These are phyloP conservation scores for Colletotrichum sansevieriae DNA, from an alignment of 2,329 filamentous ascomycete genomes.

Conservation along the genomic window DNA sequence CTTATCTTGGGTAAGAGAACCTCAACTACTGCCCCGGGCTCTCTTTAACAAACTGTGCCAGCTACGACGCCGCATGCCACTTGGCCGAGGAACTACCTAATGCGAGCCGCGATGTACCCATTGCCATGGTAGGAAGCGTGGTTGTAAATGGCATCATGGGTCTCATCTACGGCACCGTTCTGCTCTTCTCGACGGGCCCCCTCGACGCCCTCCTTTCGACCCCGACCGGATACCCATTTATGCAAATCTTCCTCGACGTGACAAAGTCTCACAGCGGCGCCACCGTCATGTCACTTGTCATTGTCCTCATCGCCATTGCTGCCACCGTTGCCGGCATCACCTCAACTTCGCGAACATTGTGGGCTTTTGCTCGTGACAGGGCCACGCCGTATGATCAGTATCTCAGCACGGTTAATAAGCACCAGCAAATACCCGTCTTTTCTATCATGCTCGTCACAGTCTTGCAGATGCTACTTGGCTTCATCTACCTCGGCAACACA, in stretches of 20 bases:
- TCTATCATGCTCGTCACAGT: constrained; percentile 45
- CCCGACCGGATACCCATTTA: constrained; percentile 58
- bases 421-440: constrained; percentile 51
- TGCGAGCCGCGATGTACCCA: constrained; percentile 49
- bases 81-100: constrained; percentile 52
- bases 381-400: constrained; percentile 52
- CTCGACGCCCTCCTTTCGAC: constrained; percentile 55
- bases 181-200: constrained; percentile 58
- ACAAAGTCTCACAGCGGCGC: constrained; percentile 46
- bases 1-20: constrained; percentile 49
- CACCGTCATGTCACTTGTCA: constrained; percentile 48
- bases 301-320: constrained; percentile 47
- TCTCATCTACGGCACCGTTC: constrained; percentile 55
- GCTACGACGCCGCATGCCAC: constrained; percentile 52
- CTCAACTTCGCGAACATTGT: constrained; percentile 53
- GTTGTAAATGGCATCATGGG: constrained; percentile 60
- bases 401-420: constrained; percentile 52
- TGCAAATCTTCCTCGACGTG: constrained; percentile 54
- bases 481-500: constrained; percentile 57
- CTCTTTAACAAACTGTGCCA: constrained; percentile 19
- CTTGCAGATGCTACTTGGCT: constrained; percentile 49
- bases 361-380: constrained; percentile 56
- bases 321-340: constrained; percentile 51
- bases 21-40: too few relatives aligned
- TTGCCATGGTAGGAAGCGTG: constrained; percentile 52